Conservation (phyloP, 208 protist species). For the Strigomonas galati region DNA sequence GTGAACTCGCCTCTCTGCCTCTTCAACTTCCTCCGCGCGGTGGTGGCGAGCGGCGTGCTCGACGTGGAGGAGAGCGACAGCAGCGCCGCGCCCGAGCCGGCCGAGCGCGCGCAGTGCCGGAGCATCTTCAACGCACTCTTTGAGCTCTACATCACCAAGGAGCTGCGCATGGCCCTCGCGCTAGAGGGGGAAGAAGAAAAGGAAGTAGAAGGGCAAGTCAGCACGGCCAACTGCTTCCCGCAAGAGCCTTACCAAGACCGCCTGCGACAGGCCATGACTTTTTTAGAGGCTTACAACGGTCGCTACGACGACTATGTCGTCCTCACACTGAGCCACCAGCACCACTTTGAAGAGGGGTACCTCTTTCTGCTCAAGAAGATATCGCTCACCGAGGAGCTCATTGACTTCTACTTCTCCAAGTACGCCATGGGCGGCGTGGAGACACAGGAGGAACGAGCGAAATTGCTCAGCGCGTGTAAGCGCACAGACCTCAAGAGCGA, state of each 20-base stretch:
- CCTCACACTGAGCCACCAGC: slow-evolving; percentile 84
- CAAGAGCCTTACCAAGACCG: slow-evolving; percentile 42
- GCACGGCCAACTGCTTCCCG: slow-evolving; percentile 19
- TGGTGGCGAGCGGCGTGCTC: slow-evolving; percentile 54
- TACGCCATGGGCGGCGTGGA: slow-evolving; percentile 13
- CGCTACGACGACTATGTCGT: slow-evolving; percentile 91
- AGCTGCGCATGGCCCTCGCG: slow-evolving; percentile 20
- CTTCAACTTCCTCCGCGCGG: slow-evolving; percentile 89
- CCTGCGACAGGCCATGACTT: slow-evolving; percentile 49
- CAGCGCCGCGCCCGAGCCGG: slow-evolving; percentile 25
- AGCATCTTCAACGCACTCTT: slow-evolving; percentile 92
- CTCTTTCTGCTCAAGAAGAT: slow-evolving; percentile 87
- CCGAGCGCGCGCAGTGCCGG: slow-evolving; percentile 14
- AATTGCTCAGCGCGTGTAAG: slow-evolving; percentile 63
- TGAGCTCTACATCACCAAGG: slow-evolving; percentile 92
- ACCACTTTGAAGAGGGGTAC: slow-evolving; percentile 87
- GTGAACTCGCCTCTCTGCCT: slow-evolving; percentile 87
- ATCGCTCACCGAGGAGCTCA: slow-evolving; percentile 72
- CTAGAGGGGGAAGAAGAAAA: not conserved
- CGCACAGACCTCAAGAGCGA: slow-evolving; percentile 11
- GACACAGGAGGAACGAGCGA: slow-evolving; percentile 25
- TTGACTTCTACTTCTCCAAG: slow-evolving; percentile 89
- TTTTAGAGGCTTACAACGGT: slow-evolving; percentile 51
- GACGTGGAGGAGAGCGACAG: slow-evolving; percentile 28
- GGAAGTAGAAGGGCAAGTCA: too few species aligned